Evolutionary conservation across 768 basidiomycete species (phyloP).

Genomic region (Hortiboletus campestris): DNA sequence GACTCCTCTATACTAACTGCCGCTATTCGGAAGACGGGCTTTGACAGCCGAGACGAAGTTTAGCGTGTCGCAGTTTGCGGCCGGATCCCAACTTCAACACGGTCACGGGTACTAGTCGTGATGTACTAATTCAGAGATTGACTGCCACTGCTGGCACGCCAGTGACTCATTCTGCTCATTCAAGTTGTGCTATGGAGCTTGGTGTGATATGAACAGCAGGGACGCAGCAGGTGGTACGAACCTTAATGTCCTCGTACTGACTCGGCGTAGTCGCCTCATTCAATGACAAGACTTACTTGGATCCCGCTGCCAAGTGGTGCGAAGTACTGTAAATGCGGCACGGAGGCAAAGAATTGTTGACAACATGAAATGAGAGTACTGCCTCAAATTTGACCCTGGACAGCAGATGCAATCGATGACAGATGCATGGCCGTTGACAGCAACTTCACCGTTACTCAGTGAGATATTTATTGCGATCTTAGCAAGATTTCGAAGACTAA

Average conservation of each 20-base stretch:
- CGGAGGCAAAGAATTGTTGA: neutral
- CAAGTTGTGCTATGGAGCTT: no score
- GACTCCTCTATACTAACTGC: neutral
- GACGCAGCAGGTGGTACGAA: no score
- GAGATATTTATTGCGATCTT: neutral
- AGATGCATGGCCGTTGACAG: neutral
- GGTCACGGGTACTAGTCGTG: neutral
- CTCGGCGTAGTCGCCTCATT: no score
- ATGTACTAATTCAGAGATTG: no score
- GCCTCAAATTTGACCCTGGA: neutral
- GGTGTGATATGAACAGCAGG: no score
- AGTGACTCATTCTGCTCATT: no score
- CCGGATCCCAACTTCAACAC: neutral
- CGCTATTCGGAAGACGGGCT: neutral
- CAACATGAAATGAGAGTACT: neutral
- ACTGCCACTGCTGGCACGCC: no score
- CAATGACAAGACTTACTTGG: no score
- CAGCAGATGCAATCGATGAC: no score
- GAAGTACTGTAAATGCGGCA: neutral
- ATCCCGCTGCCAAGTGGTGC: no score
- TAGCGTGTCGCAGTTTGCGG: neutral
- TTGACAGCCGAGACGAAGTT: neutral
- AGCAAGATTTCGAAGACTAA: neutral
- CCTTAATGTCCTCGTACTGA: no score
- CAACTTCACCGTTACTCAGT: neutral